phyloP scores from a whole-genome alignment of 2,329 filamentous ascomycete species.

The Botrytis fabae region DNA sequence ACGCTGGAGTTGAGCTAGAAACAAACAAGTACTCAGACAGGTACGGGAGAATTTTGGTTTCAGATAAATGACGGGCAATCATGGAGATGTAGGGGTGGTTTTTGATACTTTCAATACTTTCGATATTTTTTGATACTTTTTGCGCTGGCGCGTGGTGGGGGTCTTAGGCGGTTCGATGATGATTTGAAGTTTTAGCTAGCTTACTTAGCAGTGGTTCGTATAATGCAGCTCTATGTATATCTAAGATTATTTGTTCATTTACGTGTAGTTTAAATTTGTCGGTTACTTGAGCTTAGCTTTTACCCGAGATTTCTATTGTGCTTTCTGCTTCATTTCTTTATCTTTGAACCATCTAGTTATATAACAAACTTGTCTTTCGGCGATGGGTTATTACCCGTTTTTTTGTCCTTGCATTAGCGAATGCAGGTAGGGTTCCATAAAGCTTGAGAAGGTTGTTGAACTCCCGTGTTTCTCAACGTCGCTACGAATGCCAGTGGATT shows the following conservation, averaged over 20 bases:
- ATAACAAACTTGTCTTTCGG: fast-evolving
- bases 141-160: not conserved
- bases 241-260: not conserved
- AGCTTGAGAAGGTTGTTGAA: not conserved
- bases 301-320: not conserved
- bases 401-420: not conserved
- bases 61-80: fast-evolving
- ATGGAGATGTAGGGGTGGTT: not conserved
- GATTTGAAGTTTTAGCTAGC: not conserved
- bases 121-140: not conserved
- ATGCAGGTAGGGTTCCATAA: not conserved
- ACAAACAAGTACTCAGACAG: not conserved
- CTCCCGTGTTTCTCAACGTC: not conserved
- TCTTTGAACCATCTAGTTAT: fast-evolving
- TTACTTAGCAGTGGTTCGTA: not conserved
- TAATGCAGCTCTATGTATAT: not conserved
- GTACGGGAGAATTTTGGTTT: too few relatives aligned
- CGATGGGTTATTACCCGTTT: fast-evolving
- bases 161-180: not conserved
- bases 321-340: fast-evolving
- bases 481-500: not conserved
- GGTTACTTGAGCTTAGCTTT: not conserved
- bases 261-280: not conserved
- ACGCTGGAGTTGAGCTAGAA: not conserved
- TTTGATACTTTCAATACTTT: not conserved